Base-by-base conservation (phyloP, 225 moss, liverwort and hornwort genomes). In the Sphagnum contortum region DNA sequence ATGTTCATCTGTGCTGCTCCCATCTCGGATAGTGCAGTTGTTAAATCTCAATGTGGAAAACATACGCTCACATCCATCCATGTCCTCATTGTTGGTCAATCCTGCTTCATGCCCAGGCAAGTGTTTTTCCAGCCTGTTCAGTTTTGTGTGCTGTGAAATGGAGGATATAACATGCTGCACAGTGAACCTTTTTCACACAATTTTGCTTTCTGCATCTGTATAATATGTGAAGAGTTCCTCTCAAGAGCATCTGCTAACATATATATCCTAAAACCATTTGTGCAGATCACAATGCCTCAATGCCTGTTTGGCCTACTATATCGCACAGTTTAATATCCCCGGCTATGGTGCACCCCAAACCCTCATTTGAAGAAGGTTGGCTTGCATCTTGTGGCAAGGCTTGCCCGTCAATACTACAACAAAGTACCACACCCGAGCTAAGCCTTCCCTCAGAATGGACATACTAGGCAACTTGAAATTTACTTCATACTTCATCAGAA, bases 401-500 rank as follows among this genome's bases (percentile, higher is more conserved):
- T 57, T 62, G 70, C 59, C 75, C 75, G 14, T 71, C 78, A 8
- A 46, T 47, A 12, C 56, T 68, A 9, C 68, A 77, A 2, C 78
- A 78, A 70, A 62, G 75, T 7, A 75, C 70, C 57, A 49, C 60
- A 44, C 82, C 78, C 4, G 92, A 92, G 75, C 83, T 75, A 4
- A 73, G 87, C 64, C 80, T 92, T 12, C 92, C 92, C 0, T 79
- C 89, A 0, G 92, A 92, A 61, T 92, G 92, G 92, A 92, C 83
- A 3, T 92, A 92, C 57, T 92, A 75, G 66, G 11, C 29, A 5
- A 2, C 12, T 29, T 29, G 29, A 29, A 29, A 29, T 29, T 29
- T 29, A 29, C 29, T 29, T 29, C 29, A 29, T 29, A 29, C 29
- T 29, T 29, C 29, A 29, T 29, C 29, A 29, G 29, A 29, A 29